Evolutionary conservation across 352 stramenopile genomes (phyloP), one percentile per base, ranked within the genome.

Genomic region (Blastocystis sp.): DNA sequence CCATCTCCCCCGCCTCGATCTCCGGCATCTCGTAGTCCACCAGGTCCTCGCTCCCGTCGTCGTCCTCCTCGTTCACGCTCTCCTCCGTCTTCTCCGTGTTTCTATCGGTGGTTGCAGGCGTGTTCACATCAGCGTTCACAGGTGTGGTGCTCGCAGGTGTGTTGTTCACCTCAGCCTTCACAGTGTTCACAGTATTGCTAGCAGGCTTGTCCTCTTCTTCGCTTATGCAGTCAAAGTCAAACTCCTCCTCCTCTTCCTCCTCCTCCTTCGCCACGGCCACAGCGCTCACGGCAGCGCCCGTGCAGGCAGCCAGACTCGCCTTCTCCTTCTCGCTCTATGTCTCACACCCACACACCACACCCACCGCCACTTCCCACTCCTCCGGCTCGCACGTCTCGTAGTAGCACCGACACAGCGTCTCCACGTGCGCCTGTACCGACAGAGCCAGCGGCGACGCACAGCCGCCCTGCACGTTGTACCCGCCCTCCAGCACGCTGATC

Each of bases 401-500:
- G 28, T 21, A 28, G 40, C 86, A 41, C 2, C 79, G 41, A 41
- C 48, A 60, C 61, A 76, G 60, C 34, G 40, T 23, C 66, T 81
- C 87, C 41, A 90, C 88, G 74, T 90, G 82, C 9, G 60, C 48
- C 19, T 52, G 40, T n/a, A 90, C 88, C 14, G 40, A 70, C 61
- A 53, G 62, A 5, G 88, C 88, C 14, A 90, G 74, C 23, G 88
- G 61, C 21, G 78, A 89, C 41, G 40, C 43, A 38, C 56, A 56
- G 5, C 69, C 78, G 19, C 87, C 87, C 66, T 70, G 60, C 17
- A 90, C 89, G 59, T 70, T 41, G 62, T 90, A 90, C 21, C 89
- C 89, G 1, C 89, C 89, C 59, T 90, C 89, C 19, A 90, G 79
- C 19, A 90, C 74, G 43, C 69, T 89, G 34, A 90, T 77, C 21